Evolutionary conservation across 495 filamentous ascomycete species (phyloP).

Genomic region (Platismatia glauca): DNA sequence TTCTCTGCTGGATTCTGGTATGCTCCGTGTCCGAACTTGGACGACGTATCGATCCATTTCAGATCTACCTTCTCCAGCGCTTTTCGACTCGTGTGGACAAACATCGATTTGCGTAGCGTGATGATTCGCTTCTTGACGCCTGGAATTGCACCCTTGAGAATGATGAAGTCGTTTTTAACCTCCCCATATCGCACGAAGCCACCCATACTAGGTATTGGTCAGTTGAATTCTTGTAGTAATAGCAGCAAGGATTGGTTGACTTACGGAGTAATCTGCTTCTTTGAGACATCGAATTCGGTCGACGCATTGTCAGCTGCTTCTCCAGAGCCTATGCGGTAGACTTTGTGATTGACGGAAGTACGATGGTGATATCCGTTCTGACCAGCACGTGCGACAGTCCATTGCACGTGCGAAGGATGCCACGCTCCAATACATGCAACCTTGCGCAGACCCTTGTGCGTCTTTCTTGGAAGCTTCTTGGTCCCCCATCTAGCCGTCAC

Average conservation of each 20-base stretch:
- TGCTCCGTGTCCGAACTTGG: constrained; percentile 99
- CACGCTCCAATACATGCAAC: constrained; percentile 99
- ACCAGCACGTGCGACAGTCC: constrained; percentile 99
- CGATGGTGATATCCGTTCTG: constrained; percentile 99
- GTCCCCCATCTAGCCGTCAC: constrained; percentile 98
- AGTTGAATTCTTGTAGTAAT: constrained; percentile 20
- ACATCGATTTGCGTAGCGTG: constrained; percentile 99
- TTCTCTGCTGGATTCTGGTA: constrained; percentile 99
- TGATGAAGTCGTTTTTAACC: constrained; percentile 98
- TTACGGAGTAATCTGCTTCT: constrained; percentile 99
- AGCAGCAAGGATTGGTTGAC: constrained; percentile 32
- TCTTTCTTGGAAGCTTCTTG: constrained; percentile 99
- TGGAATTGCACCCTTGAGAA: constrained; percentile 94
- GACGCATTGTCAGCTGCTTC: constrained; percentile 81
- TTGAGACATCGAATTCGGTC: constrained; percentile 92
- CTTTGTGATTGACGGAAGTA: constrained; percentile 99
- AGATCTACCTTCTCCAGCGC: constrained; percentile 98
- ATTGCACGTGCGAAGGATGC: constrained; percentile 99
- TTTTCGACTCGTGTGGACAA: constrained; percentile 88
- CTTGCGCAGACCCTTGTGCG: constrained; percentile 99
- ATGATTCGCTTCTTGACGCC: constrained; percentile 99
- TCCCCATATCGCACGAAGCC: constrained; percentile 99
- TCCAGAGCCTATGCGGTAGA: constrained; percentile 96
- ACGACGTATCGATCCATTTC: constrained; percentile 99
- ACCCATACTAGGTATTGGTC: constrained; percentile 63